Conservation (phyloP, 2,329 filamentous ascomycete genomes). For the Periconia digitata region DNA sequence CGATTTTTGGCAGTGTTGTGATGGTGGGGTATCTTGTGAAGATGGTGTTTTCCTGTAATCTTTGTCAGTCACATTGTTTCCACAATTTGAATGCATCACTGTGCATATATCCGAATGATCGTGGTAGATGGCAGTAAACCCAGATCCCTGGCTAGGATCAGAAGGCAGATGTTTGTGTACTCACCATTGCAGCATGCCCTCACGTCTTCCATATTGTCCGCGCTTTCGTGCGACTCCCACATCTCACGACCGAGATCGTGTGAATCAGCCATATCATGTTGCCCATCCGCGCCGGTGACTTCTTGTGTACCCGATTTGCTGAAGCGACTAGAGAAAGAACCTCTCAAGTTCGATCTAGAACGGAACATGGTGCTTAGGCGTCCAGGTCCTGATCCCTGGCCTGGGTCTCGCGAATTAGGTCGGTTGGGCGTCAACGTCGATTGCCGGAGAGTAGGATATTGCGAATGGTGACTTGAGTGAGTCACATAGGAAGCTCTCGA, state of each 20-base stretch:
- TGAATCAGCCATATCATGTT: constrained; percentile 69
- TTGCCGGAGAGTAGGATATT: constrained; percentile 52
- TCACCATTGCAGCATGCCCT: constrained; percentile 96
- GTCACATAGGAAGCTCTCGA: constrained; percentile 70
- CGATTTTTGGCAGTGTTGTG: constrained; percentile 36
- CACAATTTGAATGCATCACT: neutral
- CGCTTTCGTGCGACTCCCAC: constrained; percentile 74
- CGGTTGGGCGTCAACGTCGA: constrained; percentile 31
- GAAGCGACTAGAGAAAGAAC: constrained; percentile 53
- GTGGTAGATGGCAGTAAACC: too few relatives aligned
- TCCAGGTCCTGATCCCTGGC: constrained; percentile 49
- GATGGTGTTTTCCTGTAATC: constrained; percentile 1
- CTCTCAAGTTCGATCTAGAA: constrained; percentile 45
- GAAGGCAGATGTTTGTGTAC: too few relatives aligned
- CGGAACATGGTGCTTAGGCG: constrained; percentile 50
- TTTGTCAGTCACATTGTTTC: neutral
- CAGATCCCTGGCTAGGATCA: too few relatives aligned
- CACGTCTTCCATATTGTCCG: constrained; percentile 96
- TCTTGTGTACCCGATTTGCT: constrained; percentile 44
- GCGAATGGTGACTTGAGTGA: constrained; percentile 64
- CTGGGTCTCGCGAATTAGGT: constrained; percentile 35
- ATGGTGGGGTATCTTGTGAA: constrained; percentile 42
- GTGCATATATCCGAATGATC: neutral
- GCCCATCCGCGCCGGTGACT: constrained; percentile 51
- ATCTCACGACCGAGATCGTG: constrained; percentile 72